Evolutionary conservation across 2,329 filamentous ascomycete genomes (phyloP).

Genomic region (Westerdykella sp.): DNA sequence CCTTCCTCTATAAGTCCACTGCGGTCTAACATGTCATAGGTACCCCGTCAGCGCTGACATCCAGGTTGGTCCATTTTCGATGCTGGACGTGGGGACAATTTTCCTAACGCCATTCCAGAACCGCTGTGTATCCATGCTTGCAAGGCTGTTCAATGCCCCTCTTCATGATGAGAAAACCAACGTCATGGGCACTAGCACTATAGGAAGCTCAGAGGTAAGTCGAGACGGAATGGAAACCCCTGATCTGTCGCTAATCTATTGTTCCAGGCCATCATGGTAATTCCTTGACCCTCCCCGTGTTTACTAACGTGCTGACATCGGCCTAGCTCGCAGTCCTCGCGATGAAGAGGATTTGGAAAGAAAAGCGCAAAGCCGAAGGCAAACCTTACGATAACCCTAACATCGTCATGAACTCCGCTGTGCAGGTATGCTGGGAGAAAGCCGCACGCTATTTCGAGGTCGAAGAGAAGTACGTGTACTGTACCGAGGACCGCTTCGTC

Average conservation of each 20-base stretch:
- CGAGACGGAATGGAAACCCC: no score
- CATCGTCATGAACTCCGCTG: conserved; percentile 90
- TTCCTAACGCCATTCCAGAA: conserved; percentile 41
- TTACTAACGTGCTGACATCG: not conserved
- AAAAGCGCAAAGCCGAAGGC: conserved; percentile 73
- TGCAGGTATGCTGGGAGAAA: conserved; percentile 98
- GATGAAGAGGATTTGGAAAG: conserved; percentile 95
- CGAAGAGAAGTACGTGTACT: conserved; percentile 74
- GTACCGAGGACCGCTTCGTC: conserved; percentile 55
- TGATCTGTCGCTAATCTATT: conserved; percentile 37
- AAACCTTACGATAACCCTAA: conserved; percentile 78
- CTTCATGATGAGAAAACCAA: conserved; percentile 49
- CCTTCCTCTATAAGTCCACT: no score
- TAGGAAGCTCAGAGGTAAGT: conserved; percentile 85
- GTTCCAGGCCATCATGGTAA: conserved; percentile 2
- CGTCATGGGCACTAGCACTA: conserved; percentile 78
- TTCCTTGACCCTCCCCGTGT: not conserved
- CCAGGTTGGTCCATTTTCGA: conserved; percentile 70
- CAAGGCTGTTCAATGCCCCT: conserved; percentile 72
- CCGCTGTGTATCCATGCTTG: conserved; percentile 55
- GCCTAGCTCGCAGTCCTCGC: conserved; percentile 64
- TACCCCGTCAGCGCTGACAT: conserved; percentile 48
- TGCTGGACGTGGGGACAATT: conserved; percentile 74
- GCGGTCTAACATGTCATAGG: conserved; percentile 39
- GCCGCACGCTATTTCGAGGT: conserved; percentile 76